Evolutionary conservation across 169 alveolate species (phyloP), one percentile per base, ranked within the genome.

Genomic region (Eimeria praecox): DNA sequence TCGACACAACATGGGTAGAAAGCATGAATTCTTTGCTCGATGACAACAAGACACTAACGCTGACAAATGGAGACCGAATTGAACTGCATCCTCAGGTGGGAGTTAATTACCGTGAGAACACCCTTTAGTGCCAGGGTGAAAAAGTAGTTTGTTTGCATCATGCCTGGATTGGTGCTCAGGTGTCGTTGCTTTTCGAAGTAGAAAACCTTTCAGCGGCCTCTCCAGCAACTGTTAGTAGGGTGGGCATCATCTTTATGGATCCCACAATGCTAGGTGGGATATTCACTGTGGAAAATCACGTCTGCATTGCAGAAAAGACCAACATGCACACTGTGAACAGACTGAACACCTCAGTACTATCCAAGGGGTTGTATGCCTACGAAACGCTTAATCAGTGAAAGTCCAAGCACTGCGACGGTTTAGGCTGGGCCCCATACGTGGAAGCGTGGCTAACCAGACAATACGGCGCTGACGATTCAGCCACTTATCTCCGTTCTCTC

Each of bases 1-100:
- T 99, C 30, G 99, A 99, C 97, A 99, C 99, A 38, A 98, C 98
- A 96, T 99, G 99, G 99, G 98, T 98, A 90, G 99, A 99, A 97
- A 97, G 99, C 92, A 98, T 99, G 99, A 98, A 98, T 96, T 97
- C 99, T 2, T 99, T 98, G 90, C 98, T 98, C 98, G 99, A 99
- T 95, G 99, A 98, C 95, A 99, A 98, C 98, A 99, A 99, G 94
- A 99, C 98, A 77, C 97, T 99, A 93, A 99, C 99, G 77, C 98
- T 98, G 91, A 97, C 98, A 95, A 98, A 98, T 96, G 99, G 99
- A 52, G 99, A 98, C 93, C 98, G 99, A 85, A 98, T 98, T 88
- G 97, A 98, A 33, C 97, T 98, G 95, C 98, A 98, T 44, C 98
- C 98, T 27, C 97, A 97, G 95, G 98, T 98, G 64, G 35, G 94